These are phyloP conservation scores for Salix udensis DNA, from an alignment of 345 rosid species.

Conservation along the genomic window DNA sequence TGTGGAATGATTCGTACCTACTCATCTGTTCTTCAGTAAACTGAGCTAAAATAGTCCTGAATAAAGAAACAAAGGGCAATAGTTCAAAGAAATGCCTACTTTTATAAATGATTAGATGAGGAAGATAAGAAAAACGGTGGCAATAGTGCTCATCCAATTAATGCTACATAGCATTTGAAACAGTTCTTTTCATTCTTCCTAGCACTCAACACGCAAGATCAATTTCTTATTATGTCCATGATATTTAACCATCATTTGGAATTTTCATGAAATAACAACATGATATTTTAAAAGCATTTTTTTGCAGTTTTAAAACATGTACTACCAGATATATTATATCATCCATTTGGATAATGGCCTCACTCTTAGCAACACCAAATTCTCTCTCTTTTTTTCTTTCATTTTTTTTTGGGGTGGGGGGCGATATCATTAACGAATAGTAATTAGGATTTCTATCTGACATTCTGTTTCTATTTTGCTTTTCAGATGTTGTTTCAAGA, in stretches of 20 bases:
- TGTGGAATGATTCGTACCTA: conserved; percentile 84
- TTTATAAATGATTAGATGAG: neutral
- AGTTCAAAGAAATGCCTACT: conserved; percentile 2
- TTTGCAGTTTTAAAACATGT: neutral
- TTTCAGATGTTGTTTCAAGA: neutral
- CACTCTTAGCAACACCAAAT: neutral
- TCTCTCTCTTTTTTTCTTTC: too few relatives aligned
- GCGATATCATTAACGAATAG: neutral
- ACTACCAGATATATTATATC: neutral
- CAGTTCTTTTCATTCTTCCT: neutral
- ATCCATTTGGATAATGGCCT: neutral
- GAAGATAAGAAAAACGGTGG: neutral
- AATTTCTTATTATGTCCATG: neutral
- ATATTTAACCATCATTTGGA: neutral
- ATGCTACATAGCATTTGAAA: neutral
- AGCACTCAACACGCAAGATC: neutral
- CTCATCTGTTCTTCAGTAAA: conserved; percentile 83
- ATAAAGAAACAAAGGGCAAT: neutral
- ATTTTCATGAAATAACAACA: neutral
- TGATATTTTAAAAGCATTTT: too few relatives aligned
- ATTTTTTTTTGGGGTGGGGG: too few relatives aligned
- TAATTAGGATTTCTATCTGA: neutral
- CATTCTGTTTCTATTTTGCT: neutral
- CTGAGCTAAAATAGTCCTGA: conserved; percentile 71
- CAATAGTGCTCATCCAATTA: neutral